These are phyloP conservation scores for Cladosporium velox DNA, from an alignment of 2,329 filamentous ascomycete genomes.

Conservation along the genomic window DNA sequence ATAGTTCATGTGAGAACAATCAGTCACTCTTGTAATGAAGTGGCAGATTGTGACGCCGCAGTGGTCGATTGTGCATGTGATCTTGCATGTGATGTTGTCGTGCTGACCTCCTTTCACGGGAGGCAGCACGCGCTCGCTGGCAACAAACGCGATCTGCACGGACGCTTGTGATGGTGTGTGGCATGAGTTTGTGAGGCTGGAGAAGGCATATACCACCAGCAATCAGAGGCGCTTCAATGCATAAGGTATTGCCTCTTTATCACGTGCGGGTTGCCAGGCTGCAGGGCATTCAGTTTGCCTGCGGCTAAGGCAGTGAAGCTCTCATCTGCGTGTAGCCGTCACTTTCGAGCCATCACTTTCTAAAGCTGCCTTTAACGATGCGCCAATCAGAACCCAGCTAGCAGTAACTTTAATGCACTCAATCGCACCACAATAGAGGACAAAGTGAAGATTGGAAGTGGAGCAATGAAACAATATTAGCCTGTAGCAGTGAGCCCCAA, in stretches of 20 bases:
- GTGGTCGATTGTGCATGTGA: not conserved
- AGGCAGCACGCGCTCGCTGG: slow-evolving; percentile 1
- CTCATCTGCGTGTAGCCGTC: not conserved
- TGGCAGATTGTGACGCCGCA: not conserved
- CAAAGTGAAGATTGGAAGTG: not conserved
- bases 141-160: slow-evolving; percentile 6
- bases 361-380: not conserved
- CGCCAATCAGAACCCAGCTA: not conserved
- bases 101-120: slow-evolving; percentile 1
- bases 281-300: not conserved
- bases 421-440: not conserved
- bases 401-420: not conserved
- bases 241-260: not conserved
- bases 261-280: not conserved
- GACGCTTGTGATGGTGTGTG: slow-evolving; percentile 4
- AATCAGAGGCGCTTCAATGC: not conserved
- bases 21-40: not conserved
- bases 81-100: not conserved
- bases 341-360: not conserved
- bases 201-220: not conserved
- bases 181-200: not conserved
- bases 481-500: not conserved
- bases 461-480: not conserved
- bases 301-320: not conserved
- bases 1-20: slow-evolving; percentile 7